These are phyloP conservation scores for Kodamaea lidongshanica DNA, from an alignment of 805 yeast species.

Conservation along the genomic window DNA sequence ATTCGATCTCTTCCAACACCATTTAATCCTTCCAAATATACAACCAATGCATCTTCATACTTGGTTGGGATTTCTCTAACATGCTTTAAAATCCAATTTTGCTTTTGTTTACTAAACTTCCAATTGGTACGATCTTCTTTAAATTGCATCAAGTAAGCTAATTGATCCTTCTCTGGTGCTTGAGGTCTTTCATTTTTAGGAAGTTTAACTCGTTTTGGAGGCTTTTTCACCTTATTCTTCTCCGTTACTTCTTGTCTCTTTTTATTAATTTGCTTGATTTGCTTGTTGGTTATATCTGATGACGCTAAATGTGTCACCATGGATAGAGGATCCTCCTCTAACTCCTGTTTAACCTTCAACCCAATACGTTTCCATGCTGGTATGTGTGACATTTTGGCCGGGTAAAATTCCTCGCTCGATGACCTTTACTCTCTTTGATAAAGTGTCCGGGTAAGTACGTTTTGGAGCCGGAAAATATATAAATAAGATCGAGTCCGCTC, in stretches of 20 bases:
- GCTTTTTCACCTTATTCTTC: constrained; percentile 36
- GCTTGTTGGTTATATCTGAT: constrained; percentile 35
- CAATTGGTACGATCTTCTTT: constrained; percentile 52
- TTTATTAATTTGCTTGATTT: constrained; percentile 37
- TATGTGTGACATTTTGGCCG: constrained; percentile 16
- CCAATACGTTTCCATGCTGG: constrained; percentile 87
- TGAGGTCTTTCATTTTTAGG: constrained; percentile 65
- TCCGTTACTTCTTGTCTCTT: constrained; percentile 20
- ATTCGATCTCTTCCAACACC: constrained; percentile 65
- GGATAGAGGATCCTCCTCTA: constrained; percentile 41
- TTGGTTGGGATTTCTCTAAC: constrained; percentile 44
- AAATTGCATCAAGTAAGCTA: constrained; percentile 56
- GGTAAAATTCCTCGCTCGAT: constrained; percentile 2
- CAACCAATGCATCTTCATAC: constrained; percentile 45
- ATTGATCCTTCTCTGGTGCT: constrained; percentile 74
- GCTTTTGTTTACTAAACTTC: constrained; percentile 85
- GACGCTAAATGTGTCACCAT: constrained; percentile 42
- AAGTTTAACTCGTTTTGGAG: constrained; percentile 63
- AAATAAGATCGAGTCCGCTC: too few species aligned
- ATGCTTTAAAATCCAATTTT: constrained; percentile 75
- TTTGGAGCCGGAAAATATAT: too few species aligned
- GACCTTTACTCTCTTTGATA: too few species aligned
- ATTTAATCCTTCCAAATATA: constrained; percentile 55
- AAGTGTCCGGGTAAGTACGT: constrained; percentile 11
- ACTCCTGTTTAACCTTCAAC: constrained; percentile 48